These are phyloP conservation scores for Penicillium sp. DNA, from an alignment of 2,329 filamentous ascomycete genomes.

Conservation along the genomic window DNA sequence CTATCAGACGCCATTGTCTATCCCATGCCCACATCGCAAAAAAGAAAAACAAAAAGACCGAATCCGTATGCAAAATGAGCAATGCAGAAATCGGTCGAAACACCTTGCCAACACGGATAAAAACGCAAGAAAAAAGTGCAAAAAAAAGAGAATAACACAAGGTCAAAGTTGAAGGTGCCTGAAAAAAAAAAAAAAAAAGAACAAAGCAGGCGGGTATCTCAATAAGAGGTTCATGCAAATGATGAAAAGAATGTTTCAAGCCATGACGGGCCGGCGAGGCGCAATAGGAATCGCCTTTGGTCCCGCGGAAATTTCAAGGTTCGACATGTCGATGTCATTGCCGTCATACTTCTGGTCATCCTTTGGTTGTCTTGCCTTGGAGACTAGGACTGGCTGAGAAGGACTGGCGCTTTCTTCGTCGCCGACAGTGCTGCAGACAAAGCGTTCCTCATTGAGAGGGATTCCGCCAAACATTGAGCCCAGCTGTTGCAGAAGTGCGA, in stretches of 20 bases:
- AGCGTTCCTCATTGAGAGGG: slow-evolving; percentile 44
- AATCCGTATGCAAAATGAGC: slow-evolving; percentile 8
- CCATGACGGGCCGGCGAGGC: slow-evolving; percentile 37
- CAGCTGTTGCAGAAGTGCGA: slow-evolving; percentile 50
- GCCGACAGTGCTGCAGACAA: slow-evolving; percentile 42
- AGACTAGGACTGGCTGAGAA: slow-evolving; percentile 28
- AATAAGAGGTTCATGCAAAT: slow-evolving; percentile 16
- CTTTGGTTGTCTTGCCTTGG: slow-evolving; percentile 20
- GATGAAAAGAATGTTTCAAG: slow-evolving; percentile 25
- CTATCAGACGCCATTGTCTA: slow-evolving; percentile 27
- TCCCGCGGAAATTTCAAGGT: slow-evolving; percentile 35
- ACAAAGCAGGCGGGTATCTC: slow-evolving; percentile 18
- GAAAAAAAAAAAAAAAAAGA: slow-evolving; percentile 12
- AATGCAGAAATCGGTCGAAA: slow-evolving; percentile 4
- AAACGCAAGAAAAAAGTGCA: slow-evolving; percentile 6
- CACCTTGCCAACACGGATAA: slow-evolving; percentile 7
- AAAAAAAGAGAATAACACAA: slow-evolving; percentile 8
- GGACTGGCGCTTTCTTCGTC: slow-evolving; percentile 28
- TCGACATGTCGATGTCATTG: slow-evolving; percentile 35
- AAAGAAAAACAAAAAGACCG: slow-evolving; percentile 5
- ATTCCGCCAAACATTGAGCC: slow-evolving; percentile 48
- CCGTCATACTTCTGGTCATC: slow-evolving; percentile 27
- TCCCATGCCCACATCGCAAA: slow-evolving; percentile 21
- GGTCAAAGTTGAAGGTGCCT: slow-evolving; percentile 16
- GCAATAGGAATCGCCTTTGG: slow-evolving; percentile 42